Conservation (phyloP, 140 eudicot genomes). For the Oenanthe javanica region DNA sequence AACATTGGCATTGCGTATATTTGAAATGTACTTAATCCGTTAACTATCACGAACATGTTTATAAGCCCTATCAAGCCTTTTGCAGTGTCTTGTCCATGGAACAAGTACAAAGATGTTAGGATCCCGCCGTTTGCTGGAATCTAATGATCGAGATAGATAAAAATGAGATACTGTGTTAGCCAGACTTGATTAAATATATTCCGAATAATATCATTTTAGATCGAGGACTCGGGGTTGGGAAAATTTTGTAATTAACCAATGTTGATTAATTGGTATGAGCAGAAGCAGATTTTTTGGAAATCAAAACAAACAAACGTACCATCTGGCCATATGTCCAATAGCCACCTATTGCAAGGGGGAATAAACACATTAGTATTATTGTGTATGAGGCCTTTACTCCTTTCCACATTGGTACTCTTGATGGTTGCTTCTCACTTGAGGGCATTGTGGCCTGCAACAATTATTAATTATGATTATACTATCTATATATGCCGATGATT, state of each 20-base stretch:
- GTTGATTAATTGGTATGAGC: no score
- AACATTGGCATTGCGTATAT: constrained; percentile 66
- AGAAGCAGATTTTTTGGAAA: neutral
- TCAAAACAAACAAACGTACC: constrained; percentile 12
- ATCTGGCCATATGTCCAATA: constrained; percentile 21
- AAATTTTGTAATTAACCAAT: no score
- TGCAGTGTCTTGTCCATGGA: constrained; percentile 42
- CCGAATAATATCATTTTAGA: neutral
- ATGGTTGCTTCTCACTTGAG: constrained; percentile 18
- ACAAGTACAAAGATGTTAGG: constrained; percentile 31
- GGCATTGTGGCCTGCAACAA: constrained; percentile 21
- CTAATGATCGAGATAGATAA: constrained; percentile 12
- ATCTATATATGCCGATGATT: no score
- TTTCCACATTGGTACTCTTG: constrained; percentile 28
- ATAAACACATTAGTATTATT: constrained; percentile 16
- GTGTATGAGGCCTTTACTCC: constrained; percentile 16
- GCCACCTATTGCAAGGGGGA: constrained; percentile 27
- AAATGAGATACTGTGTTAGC: neutral
- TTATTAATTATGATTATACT: neutral
- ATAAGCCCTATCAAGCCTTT: constrained; percentile 25
- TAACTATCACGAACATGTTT: constrained; percentile 43
- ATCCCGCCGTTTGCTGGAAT: constrained; percentile 59
- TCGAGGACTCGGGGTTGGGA: no score
- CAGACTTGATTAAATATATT: neutral
- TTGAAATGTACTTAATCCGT: constrained; percentile 64